These are phyloP conservation scores for Linanthus parryae DNA, from an alignment of 148 eudicot species.

Conservation along the genomic window DNA sequence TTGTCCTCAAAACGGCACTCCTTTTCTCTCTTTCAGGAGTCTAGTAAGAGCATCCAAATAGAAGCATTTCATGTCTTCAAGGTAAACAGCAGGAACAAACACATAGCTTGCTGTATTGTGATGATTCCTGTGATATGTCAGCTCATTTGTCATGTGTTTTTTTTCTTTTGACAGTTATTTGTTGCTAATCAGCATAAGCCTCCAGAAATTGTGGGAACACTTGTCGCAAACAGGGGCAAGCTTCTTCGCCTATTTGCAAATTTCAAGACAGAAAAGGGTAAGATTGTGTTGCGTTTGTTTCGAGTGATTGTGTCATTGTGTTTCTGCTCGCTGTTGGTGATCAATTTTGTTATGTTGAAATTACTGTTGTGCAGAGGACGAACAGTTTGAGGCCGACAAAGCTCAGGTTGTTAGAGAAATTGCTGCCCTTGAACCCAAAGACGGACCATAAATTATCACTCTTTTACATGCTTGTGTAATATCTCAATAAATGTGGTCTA, in stretches of 20 bases:
- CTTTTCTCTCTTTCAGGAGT: constrained; percentile 36
- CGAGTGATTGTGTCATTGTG: not conserved
- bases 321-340: not conserved
- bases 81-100: constrained; percentile 23
- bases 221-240: constrained; percentile 56
- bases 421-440: constrained; percentile 38
- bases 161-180: constrained; percentile 38
- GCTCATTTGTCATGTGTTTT: not conserved
- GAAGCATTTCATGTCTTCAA: constrained; percentile 84
- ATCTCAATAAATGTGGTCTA: not conserved
- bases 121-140: not conserved
- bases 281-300: not conserved
- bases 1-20: not conserved
- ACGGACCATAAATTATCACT: constrained; percentile 4
- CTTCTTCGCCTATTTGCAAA: constrained; percentile 59
- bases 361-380: constrained; percentile 37
- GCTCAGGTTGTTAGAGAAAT: constrained; percentile 48
- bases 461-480: not conserved
- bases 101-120: not conserved
- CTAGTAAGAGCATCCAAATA: constrained; percentile 63
- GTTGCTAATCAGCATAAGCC: constrained; percentile 72
- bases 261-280: constrained; percentile 68
- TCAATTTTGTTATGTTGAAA: not conserved
- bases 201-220: constrained; percentile 45
- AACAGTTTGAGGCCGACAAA: constrained; percentile 55